Evolutionary conservation across 2,329 filamentous ascomycete species (phyloP), one percentile per base, ranked within the genome.

Genomic region (Exserohilum turcica): DNA sequence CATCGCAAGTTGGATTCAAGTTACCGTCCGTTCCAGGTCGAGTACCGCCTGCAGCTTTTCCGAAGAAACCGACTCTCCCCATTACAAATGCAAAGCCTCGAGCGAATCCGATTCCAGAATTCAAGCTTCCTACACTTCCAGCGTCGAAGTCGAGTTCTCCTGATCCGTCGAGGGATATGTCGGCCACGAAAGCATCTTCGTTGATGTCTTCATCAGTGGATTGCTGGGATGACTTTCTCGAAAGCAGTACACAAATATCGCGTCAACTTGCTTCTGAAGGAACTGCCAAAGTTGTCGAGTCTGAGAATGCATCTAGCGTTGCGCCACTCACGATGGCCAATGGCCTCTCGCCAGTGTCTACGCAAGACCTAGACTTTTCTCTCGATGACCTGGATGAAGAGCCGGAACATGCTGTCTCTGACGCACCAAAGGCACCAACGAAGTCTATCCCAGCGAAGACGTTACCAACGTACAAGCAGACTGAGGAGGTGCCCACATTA

Each of bases 191-290:
- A 8, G 12, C 49, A 3, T 8, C 15, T 3, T 10, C 6, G 5
- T 13, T 48, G 3, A 12, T 42, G n/a, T 3, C 29, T 5, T 18
- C 54, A 2, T 27, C 54, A 2, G 18, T 55, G 0, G 72, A 74
- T 33, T 59, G 55, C 3, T 74, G 72, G 72, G 72, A 69, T 44
- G 71, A 76, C 35, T 77, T 79, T n/a, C 65, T 80, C 2, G 77
- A 75, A n/a, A 77, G 71, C 52, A 74, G 71, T 31, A 77, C 77
- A 0, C 78, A 80, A 52, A 76, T 80, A 31, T 76, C 76, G 6
- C 72, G 77, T 7, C 77, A 80, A 28, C 61, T 80, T 7, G 66
- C 64, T 3, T 54, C 51, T 13, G 70, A 69, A 12, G 21, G 8
- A 15, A 24, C 6, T 3, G 6, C 29, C 12, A 21, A n/a, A 6